Conservation (phyloP, 306 rosid species). For the Benincasa hispida region DNA sequence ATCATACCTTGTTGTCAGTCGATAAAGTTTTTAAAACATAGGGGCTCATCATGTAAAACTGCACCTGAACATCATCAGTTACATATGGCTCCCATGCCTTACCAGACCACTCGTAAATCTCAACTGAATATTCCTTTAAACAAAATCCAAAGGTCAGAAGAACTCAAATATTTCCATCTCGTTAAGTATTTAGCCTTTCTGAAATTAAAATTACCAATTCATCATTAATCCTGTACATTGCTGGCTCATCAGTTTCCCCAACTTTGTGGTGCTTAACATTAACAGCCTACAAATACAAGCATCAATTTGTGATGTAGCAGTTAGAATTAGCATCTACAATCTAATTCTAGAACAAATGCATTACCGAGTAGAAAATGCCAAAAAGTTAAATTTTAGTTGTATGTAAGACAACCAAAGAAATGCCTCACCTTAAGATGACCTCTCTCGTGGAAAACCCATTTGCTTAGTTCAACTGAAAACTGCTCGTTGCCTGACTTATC, state of each 20-base stretch:
- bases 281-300: conserved; percentile 42
- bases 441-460: conserved; percentile 96
- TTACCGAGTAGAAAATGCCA: neutral
- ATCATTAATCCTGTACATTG: conserved; percentile 81
- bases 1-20: conserved; percentile 54
- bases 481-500: conserved; percentile 87
- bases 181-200: neutral
- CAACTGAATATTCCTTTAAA: conserved; percentile 75
- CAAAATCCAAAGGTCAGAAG: conserved; percentile 18
- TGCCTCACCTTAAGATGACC: conserved; percentile 88
- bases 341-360: neutral
- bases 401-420: neutral
- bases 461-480: conserved; percentile 72
- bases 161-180: conserved; percentile 6
- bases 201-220: conserved; percentile 52
- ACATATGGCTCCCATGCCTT: conserved; percentile 84
- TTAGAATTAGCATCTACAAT: neutral
- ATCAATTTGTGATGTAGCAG: conserved; percentile 14
- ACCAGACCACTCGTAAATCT: conserved; percentile 90
- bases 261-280: conserved; percentile 69
- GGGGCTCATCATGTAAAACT: conserved; percentile 99
- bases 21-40: conserved; percentile 84
- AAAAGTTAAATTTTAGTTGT: neutral
- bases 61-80: conserved; percentile 85
- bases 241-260: conserved; percentile 72